These are phyloP conservation scores for Priceomyces fermenticarens DNA, from an alignment of 805 yeast genomes.

Conservation along the genomic window DNA sequence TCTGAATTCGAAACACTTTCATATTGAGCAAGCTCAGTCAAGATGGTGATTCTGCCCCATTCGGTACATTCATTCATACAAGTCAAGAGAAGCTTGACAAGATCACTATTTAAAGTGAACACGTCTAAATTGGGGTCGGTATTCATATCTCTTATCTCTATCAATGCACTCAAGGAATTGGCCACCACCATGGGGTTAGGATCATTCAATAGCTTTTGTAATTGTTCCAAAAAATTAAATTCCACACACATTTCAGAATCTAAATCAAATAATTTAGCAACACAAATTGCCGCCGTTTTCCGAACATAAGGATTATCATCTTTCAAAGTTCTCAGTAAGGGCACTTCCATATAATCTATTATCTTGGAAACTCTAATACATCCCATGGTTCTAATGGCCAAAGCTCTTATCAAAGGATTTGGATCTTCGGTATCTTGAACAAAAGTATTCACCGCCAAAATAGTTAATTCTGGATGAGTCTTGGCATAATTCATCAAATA, in stretches of 20 bases:
- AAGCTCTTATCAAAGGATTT: constrained; percentile 90
- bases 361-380: constrained; percentile 94
- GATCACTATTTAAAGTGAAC: constrained; percentile 36
- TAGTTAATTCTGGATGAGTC: constrained; percentile 91
- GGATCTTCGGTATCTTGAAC: constrained; percentile 94
- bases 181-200: constrained; percentile 97
- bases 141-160: constrained; percentile 75
- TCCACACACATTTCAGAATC: constrained; percentile 79
- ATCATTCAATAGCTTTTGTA: constrained; percentile 71
- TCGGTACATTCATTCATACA: constrained; percentile 97
- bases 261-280: constrained; percentile 89
- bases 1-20: constrained; percentile 55
- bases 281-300: constrained; percentile 96
- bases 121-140: constrained; percentile 42
- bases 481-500: constrained; percentile 97
- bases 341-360: constrained; percentile 91
- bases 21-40: constrained; percentile 77
- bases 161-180: constrained; percentile 81
- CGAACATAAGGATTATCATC: constrained; percentile 98
- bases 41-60: constrained; percentile 94
- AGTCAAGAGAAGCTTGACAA: constrained; percentile 61
- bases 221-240: constrained; percentile 73
- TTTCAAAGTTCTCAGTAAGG: constrained; percentile 74
- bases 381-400: constrained; percentile 98
- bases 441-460: constrained; percentile 94